Evolutionary conservation across 805 yeast species (phyloP).

Genomic region (Suhomyces vadensis): DNA sequence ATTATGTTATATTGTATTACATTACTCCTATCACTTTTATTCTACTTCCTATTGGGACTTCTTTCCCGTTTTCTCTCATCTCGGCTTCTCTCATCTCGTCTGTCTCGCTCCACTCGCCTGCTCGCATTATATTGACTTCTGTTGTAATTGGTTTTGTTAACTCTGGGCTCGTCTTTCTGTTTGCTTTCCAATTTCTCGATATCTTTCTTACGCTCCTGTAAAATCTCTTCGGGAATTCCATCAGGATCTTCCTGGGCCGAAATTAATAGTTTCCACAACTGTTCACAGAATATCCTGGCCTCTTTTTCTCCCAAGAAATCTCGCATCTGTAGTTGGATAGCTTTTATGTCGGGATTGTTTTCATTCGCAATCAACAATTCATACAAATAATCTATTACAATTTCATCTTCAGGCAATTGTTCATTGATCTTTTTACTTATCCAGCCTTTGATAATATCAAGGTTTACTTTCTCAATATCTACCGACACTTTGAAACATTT

Average conservation of each 20-base stretch:
- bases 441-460: conserved; percentile 43
- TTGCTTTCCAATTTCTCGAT: conserved; percentile 7
- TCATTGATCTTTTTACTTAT: conserved; percentile 32
- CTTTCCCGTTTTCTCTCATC: conserved; percentile 11
- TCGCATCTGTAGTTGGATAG: conserved; percentile 42
- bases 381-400: conserved; percentile 44
- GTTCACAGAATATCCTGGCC: conserved; percentile 38
- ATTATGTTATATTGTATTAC: background rate
- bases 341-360: conserved; percentile 36
- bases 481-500: conserved; percentile 35
- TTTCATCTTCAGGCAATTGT: conserved; percentile 52
- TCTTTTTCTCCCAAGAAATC: conserved; percentile 48
- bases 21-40: background rate
- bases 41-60: conserved; percentile 2
- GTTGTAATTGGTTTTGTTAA: conserved; percentile 29
- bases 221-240: conserved; percentile 45
- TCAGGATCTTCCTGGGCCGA: conserved; percentile 45
- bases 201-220: conserved; percentile 22
- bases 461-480: conserved; percentile 40
- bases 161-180: conserved; percentile 2
- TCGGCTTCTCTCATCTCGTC: conserved; percentile 4
- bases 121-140: conserved; percentile 20
- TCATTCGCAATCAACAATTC: conserved; percentile 42
- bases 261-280: conserved; percentile 46
- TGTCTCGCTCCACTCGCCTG: conserved; percentile 5